These are phyloP conservation scores for Stenogyne calaminthoides DNA, from an alignment of 305 asterid species.

Conservation along the genomic window DNA sequence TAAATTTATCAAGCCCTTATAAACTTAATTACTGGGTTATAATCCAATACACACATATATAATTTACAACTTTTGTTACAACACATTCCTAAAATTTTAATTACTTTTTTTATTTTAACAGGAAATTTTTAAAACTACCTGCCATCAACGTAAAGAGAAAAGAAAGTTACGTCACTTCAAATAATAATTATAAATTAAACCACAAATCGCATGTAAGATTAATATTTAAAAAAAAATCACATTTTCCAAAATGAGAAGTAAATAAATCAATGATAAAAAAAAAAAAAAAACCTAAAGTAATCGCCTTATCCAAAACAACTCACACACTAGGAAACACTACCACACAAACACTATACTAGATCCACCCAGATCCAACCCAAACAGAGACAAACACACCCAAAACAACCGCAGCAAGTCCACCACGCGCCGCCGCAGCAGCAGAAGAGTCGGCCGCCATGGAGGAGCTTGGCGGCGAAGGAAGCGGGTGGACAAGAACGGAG, in stretches of 20 bases:
- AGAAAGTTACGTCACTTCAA: neutral
- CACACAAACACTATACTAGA: conserved; percentile 23
- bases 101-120: too few relatives aligned
- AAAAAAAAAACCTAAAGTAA: conserved; percentile 3
- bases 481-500: conserved; percentile 68
- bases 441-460: conserved; percentile 35
- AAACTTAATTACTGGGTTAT: too few relatives aligned
- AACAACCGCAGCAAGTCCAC: conserved; percentile 16
- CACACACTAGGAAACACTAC: neutral
- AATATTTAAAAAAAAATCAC: neutral
- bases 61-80: too few relatives aligned
- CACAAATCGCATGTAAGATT: neutral
- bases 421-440: conserved; percentile 36
- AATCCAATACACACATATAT: too few relatives aligned
- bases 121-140: too few relatives aligned
- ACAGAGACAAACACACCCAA: conserved; percentile 21
- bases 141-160: too few relatives aligned
- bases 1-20: too few relatives aligned
- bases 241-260: neutral
- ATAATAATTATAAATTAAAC: neutral
- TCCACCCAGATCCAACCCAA: conserved; percentile 45
- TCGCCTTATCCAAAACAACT: conserved; percentile 18
- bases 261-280: conserved; percentile 11
- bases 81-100: too few relatives aligned
- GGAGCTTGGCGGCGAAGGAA: conserved; percentile 69